Evolutionary conservation across 2,329 filamentous ascomycete genomes (phyloP).

Genomic region (Atkinsonella hypoxylon): DNA sequence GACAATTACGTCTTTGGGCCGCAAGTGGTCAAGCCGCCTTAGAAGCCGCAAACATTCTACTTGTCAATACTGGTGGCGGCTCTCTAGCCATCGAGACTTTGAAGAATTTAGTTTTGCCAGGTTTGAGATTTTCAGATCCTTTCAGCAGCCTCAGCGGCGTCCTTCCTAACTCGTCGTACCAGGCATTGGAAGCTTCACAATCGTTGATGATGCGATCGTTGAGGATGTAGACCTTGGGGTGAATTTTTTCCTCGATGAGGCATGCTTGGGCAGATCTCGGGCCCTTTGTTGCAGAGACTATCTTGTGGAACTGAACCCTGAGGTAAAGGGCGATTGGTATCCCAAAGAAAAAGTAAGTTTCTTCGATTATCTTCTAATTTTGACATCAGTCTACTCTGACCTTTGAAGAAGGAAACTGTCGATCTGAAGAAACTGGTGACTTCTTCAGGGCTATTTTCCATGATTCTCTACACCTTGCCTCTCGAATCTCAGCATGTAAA

Average conservation of each 20-base stretch:
- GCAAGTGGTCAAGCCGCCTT: conserved; percentile 82
- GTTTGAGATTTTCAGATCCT: conserved; percentile 24
- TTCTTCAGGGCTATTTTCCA: conserved; percentile 32
- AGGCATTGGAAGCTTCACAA: conserved; percentile 85
- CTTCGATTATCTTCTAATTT: not conserved
- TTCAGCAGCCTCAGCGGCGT: not conserved
- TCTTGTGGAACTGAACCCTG: conserved; percentile 81
- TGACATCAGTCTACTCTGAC: not conserved
- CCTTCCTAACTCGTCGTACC: not conserved
- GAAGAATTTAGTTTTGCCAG: conserved; percentile 93
- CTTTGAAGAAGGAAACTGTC: conserved; percentile 15
- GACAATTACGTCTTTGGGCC: conserved; percentile 91
- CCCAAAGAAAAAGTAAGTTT: conserved; percentile 29
- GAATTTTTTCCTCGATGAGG: conserved; percentile 90
- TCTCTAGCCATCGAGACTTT: conserved; percentile 82
- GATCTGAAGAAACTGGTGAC: conserved; percentile 31
- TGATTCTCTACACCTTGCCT: conserved; percentile 43
- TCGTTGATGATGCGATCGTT: conserved; percentile 72
- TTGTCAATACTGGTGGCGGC: conserved; percentile 79
- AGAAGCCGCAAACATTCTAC: conserved; percentile 81
- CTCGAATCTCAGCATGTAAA: conserved; percentile 31
- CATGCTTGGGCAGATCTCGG: conserved; percentile 62
- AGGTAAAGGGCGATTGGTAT: conserved; percentile 68
- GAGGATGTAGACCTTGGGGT: conserved; percentile 75
- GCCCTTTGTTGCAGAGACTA: conserved; percentile 67